Percentiles rank a stretch among this genome's conserved stretches.
Conservation (phyloP, 106 monocot genomes). For the Dendrobium huoshanense region DNA sequence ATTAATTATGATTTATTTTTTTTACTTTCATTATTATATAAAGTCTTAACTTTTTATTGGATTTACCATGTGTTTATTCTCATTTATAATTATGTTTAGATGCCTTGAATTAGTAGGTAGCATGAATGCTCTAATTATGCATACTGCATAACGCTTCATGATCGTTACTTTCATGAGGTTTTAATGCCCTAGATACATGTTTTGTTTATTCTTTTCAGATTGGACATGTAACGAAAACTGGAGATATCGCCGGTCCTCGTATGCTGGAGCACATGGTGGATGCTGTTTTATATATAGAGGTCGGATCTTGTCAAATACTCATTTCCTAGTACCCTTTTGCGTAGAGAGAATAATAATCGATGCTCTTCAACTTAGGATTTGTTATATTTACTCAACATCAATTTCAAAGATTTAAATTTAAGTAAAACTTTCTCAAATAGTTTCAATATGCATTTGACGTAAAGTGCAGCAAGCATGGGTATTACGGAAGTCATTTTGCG, state of each 20-base stretch:
- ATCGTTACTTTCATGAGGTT: not conserved
- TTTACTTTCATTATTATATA: not conserved
- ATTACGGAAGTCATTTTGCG: not conserved
- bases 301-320: constrained; percentile 12
- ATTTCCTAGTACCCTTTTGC: not conserved
- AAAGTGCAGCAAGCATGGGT: not conserved
- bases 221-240: constrained; percentile 96
- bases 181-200: not conserved
- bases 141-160: not conserved
- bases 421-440: not conserved
- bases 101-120: not conserved
- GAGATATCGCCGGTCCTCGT: constrained; percentile 96
- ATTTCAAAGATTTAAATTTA: not conserved
- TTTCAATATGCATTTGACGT: not conserved
- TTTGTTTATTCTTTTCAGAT: constrained; percentile 45
- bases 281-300: constrained; percentile 97
- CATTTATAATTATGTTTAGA: not conserved
- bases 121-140: not conserved
- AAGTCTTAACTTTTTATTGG: not conserved
- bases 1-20: not conserved
- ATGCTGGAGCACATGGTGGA: constrained; percentile 95
- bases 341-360: not conserved
- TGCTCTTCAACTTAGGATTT: not conserved
- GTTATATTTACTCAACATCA: not conserved
- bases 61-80: not conserved